Base-by-base conservation (phyloP, 495 filamentous ascomycete species). In the Penicillium subrubescens region DNA sequence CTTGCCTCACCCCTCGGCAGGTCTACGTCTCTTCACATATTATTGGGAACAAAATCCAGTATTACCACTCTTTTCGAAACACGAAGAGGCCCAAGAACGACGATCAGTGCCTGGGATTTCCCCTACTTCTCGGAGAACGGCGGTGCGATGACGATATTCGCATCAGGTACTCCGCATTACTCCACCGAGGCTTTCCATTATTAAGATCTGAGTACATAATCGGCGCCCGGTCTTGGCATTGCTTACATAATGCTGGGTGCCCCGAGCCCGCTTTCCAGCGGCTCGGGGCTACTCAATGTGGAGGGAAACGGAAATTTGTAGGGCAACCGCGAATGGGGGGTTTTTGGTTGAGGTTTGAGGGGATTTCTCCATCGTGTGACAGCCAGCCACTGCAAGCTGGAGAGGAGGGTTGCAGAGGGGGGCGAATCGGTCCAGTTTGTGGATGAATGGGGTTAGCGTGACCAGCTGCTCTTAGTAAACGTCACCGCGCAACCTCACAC, bases 401-500 rank as follows among this genome's bases (percentile, higher is more conserved):
- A 43, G 56, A 43, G 35, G 25, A 58, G 57, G 53, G 61, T 63
- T 51, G 52, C 43, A 48, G 44, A 48, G n/a, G 57, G 63, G 56
- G 66, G 61, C 72, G 67, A 65, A 65, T 61, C 71, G 66, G 60
- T 53, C 63, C 67, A 64, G 41, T 55, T 43, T 59, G 54, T 39
- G 69, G 62, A 66, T 63, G 60, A 70, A 76, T 64, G 55, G 65
- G 62, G 64, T 70, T 71, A 77, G 70, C 64, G 68, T 65, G 67
- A 55, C 64, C 62, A 66, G 62, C 60, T 67, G 52, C 59, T 60
- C 66, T 73, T 74, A 54, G 73, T 75, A 71, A 76, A 78, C 76
- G 76, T 78, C 76, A 80, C 75, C 67, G 72, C 72, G 73, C 74
- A 74, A 78, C 75, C 73, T 78, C 76, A 74, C 76, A 73, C 61